Evolutionary conservation across 1,284 basidiomycete species (phyloP), one percentile per base, ranked within the genome.

Genomic region (Phellinidium pouzarii): DNA sequence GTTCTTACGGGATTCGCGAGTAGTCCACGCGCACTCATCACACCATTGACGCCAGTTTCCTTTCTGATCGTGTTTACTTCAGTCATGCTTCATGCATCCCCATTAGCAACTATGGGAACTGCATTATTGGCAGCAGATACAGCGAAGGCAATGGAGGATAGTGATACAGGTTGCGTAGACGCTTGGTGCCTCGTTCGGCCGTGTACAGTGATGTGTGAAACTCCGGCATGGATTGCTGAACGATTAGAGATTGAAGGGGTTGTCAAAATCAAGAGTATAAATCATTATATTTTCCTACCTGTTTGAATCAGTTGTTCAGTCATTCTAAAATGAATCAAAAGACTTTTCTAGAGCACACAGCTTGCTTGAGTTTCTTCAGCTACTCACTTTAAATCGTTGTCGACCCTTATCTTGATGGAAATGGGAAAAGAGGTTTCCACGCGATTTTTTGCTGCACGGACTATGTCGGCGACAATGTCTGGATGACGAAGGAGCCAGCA

Each of bases 11-110:
- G 79, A 67, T 81, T 82, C 3, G 76, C 78, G n/a, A 81, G 62
- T 48, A 82, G 58, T 0, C 79, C 79, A 3, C 79, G 59, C 0
- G 79, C 79, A 46, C 71, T 77, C 79, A 82, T 82, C 1, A 77
- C 76, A 1, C 76, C 78, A 17, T 69, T 61, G 0, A 74, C 77
- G 0, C 74, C 73, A 0, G 74, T 77, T 46, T 64, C 61, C 4
- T 62, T 56, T n/a, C 77, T 59, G 61, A 75, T 75, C 31, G 56
- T 60, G 5, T 63, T 56, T 3, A 71, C 76, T 50, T 80, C 78
- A 14, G 63, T 61, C 9, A 69, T 59, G 7, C 66, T 69, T 72
- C 78, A 82, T 2, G 78, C 66, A 59, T 81, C 78, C 0, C 79
- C 79, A 57, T 81, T 81, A 0, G 75, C 79, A 0, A 79, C 72